Evolutionary conservation across 495 filamentous ascomycete genomes (phyloP).

Genomic region (Tuber calosporum): DNA sequence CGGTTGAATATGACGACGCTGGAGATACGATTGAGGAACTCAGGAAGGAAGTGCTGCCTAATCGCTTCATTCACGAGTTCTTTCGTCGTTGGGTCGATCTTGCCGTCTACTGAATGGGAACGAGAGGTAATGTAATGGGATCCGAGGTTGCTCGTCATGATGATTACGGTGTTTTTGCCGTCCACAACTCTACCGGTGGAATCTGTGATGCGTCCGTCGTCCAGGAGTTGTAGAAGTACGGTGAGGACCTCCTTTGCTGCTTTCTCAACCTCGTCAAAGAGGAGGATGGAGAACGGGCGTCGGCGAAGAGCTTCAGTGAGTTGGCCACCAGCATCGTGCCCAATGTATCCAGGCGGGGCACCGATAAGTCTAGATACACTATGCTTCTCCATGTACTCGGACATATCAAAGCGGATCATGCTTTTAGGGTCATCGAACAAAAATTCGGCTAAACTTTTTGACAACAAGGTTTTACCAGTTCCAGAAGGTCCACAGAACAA

Average conservation of each 20-base stretch:
- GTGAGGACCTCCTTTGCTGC: constrained; percentile 96
- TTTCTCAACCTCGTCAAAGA: constrained; percentile 98
- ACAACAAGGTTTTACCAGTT: constrained; percentile 94
- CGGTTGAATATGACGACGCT: constrained; percentile 98
- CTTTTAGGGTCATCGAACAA: constrained; percentile 94
- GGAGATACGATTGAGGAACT: constrained; percentile 96
- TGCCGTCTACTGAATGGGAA: constrained; percentile 53
- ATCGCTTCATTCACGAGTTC: constrained; percentile 84
- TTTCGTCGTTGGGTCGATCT: constrained; percentile 76
- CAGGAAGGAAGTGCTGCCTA: constrained; percentile 90
- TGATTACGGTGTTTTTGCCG: constrained; percentile 94
- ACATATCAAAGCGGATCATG: constrained; percentile 99
- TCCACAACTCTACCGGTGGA: constrained; percentile 92
- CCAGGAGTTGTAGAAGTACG: constrained; percentile 94
- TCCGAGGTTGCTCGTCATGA: constrained; percentile 96
- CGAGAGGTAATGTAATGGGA: constrained; percentile 79
- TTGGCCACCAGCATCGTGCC: constrained; percentile 91
- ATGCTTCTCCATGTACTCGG: constrained; percentile 97
- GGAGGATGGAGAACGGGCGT: constrained; percentile 90
- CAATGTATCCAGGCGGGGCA: constrained; percentile 92
- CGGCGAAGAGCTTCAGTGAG: constrained; percentile 89
- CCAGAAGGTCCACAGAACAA: constrained; percentile 97
- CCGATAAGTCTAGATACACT: constrained; percentile 96
- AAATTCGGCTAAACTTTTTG: constrained; percentile 94
- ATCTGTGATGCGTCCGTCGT: constrained; percentile 96